Evolutionary conservation across 148 eudicot species (phyloP), one percentile per base, ranked within the genome.

Genomic region (Chenopodium suecicum): DNA sequence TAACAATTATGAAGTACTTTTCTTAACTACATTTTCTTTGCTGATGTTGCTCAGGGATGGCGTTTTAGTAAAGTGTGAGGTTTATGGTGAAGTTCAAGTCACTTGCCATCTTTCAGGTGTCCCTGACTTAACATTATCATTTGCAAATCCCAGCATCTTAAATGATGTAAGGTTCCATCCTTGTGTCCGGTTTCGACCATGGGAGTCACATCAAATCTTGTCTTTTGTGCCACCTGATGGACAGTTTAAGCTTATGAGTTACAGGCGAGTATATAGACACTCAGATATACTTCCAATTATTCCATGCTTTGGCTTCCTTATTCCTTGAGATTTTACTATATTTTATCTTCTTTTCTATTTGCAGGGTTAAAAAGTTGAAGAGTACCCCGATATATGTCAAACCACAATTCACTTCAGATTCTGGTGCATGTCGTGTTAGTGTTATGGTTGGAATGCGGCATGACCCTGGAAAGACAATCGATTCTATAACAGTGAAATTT

Each of bases 191-290:
- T 94, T 92, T 77, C 91, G 94, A 78, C 98, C 99, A 27, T 96
- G 98, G 98, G 99, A 96, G 82, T 88, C 98, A 0, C 75, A 87
- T 77, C 98, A 96, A 82, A 82, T 92, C 75, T 84, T 96, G 72
- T 96, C 99, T 12, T 96, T 96, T 86, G 97, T 94, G 68, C 99
- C 99, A 79, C 98, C 99, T 62, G 98, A 96, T 88, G 98, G 99
- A 84, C 85, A 89, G 56, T 96, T 96, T 83, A 96, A 96, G 94
- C 94, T 96, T 86, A 92, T 96, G 99, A 92, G 94, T 80, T 96
- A 96, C 89, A 96, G 99, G 99, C 92, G 44, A 50, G 86, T 78
- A n/a, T 9, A 72, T 52, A 72, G 17, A 69, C 20, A 64, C 74
- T 71, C 23, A 16, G 44, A 2, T 56, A 19, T 22, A n/a, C 75